Evolutionary conservation across 352 stramenopile genomes (phyloP).

Genomic region (Pythium vanterpoolii): DNA sequence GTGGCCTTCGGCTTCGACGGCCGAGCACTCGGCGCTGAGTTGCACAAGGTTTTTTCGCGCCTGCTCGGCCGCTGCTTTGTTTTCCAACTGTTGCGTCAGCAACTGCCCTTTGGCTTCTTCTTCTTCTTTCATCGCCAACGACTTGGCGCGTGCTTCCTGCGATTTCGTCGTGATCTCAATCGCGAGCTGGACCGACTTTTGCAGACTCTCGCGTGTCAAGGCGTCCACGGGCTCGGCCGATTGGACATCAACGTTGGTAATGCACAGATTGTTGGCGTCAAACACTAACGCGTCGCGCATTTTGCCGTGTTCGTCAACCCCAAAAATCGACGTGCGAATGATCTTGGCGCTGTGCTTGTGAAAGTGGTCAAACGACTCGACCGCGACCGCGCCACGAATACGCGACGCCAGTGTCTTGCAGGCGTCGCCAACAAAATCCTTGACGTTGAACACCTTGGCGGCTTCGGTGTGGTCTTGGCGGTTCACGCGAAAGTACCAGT

Average conservation of each 20-base stretch:
- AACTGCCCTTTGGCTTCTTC: constrained; percentile 72
- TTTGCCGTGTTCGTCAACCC: constrained; percentile 50
- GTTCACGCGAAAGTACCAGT: constrained; percentile 78
- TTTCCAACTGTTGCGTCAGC: constrained; percentile 74
- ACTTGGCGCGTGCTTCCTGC: constrained; percentile 74
- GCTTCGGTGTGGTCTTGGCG: constrained; percentile 44
- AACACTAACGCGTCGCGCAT: constrained; percentile 58
- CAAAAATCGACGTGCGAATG: constrained; percentile 80
- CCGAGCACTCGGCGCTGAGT: constrained; percentile 63
- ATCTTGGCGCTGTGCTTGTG: constrained; percentile 82
- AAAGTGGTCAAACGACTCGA: constrained; percentile 78
- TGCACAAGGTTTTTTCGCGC: constrained; percentile 77
- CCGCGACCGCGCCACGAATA: constrained; percentile 68
- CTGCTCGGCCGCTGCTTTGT: constrained; percentile 68
- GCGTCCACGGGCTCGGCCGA: constrained; percentile 73
- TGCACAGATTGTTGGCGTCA: constrained; percentile 69
- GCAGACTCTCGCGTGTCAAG: constrained; percentile 66
- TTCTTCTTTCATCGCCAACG: constrained; percentile 77
- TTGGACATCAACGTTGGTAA: constrained; percentile 84
- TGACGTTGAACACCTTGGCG: constrained; percentile 77
- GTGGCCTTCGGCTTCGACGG: constrained; percentile 59
- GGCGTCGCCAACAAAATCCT: constrained; percentile 76
- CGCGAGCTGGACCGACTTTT: constrained; percentile 80
- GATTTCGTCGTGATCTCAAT: constrained; percentile 87
- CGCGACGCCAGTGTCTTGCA: constrained; percentile 79